Base-by-base conservation (phyloP, 371 early-diverging fungal species). In the Rhizopus sp. region DNA sequence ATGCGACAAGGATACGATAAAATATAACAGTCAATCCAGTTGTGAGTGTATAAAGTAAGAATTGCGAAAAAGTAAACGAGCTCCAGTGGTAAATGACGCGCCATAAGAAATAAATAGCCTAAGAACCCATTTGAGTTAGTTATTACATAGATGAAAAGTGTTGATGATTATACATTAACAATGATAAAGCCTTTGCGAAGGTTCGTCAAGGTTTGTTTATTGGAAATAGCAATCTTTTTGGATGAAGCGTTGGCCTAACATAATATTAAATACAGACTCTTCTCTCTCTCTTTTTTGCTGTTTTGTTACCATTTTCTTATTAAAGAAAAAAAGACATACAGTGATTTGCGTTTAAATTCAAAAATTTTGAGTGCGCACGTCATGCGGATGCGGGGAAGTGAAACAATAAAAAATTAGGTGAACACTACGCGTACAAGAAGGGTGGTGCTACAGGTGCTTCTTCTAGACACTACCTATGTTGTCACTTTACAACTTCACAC, bases 191-290 rank as follows among this genome's bases (percentile, higher is more conserved):
- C 85, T 41, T 75, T 82, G 45, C 77, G 79, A 23, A 91, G 77
- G 44, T 84, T 69, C 7, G 74, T 66, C 34, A 92, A 64, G 3
- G 77, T 86, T 55, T 78, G 72, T 41, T 76, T 73, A 66, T 92
- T 92, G 33, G 84, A 73, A 55, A 81, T 77, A 5, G 86, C 85
- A 44, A 87, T 86, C 62, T 86, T 87, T 61, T 92, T 92, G 9
- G 85, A 86, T 3, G 92, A 89, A 50, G 85, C 80, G 69, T 89
- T 90, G 47, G 92, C 92, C 92, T 88, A 47, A 15, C 15, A 47
- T 40, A 29, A 8, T 17, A 34, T 15, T 15, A 38, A 38, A 50
- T 35, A 3, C 17, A 13, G 23, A 31, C 31, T 3, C 15, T 39
- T 39, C 7, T 53, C 33, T 56, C 35, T 41, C 44, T 37, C 44